phyloP scores from a whole-genome alignment of 306 rosid genomes.

The Begonia loranthoides region DNA sequence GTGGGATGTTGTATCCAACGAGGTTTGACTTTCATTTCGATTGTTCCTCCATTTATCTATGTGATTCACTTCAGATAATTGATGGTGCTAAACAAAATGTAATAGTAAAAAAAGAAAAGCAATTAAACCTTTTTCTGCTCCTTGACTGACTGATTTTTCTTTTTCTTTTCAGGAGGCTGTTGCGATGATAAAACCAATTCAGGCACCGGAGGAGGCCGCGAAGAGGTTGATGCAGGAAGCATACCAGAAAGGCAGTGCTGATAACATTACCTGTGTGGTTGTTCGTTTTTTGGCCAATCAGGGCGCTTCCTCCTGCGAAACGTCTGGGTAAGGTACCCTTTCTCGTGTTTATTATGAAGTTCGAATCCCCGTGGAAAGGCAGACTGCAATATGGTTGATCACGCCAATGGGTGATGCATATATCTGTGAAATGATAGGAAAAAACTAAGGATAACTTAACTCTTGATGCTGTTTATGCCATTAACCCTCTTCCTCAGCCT shows the following conservation, averaged over 20 bases:
- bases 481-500: too few relatives aligned
- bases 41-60: not conserved
- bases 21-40: conserved; percentile 25
- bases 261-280: conserved; percentile 78
- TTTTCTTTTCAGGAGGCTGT: conserved; percentile 57
- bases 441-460: too few relatives aligned
- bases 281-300: conserved; percentile 33
- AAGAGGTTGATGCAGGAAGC: conserved; percentile 66
- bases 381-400: too few relatives aligned
- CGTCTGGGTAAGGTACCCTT: too few relatives aligned
- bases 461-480: too few relatives aligned
- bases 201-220: conserved; percentile 70
- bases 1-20: conserved; percentile 79
- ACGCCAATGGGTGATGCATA: too few relatives aligned
- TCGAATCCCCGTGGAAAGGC: too few relatives aligned
- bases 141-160: not conserved
- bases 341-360: too few relatives aligned
- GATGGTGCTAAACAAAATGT: not conserved
- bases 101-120: not conserved
- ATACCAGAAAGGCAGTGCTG: conserved; percentile 66
- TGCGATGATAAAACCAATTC: conserved; percentile 47
- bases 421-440: too few relatives aligned
- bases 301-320: too few relatives aligned
- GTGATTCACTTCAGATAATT: not conserved
- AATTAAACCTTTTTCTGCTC: not conserved